A percentile compares a stretch with the other conserved stretches of the same genome.
phyloP scores from a whole-genome alignment of 306 rosid genomes.

The Vigna nakashimae region DNA sequence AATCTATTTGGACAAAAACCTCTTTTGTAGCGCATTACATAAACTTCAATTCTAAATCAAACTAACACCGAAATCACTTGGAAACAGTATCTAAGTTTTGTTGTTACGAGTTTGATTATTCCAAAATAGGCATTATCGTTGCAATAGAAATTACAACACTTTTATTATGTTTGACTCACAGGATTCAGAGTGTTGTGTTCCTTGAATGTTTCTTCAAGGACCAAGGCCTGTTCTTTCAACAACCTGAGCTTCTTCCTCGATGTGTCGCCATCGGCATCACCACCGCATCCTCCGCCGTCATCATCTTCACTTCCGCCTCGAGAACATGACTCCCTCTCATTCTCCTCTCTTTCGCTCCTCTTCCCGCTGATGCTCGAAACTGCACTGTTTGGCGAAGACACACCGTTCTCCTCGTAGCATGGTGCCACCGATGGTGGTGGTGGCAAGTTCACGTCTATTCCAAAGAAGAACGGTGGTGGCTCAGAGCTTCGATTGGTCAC shows the following conservation, averaged over 20 bases:
- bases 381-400: constrained; percentile 93
- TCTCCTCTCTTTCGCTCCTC: constrained; percentile 76
- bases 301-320: constrained; percentile 73
- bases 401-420: constrained; percentile 69
- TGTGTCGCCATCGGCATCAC: constrained; percentile 58
- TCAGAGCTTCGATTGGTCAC: constrained; percentile 64
- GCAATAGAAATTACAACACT: background rate
- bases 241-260: constrained; percentile 88
- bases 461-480: constrained; percentile 56
- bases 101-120: background rate
- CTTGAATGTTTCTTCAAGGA: constrained; percentile 90
- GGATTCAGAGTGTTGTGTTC: constrained; percentile 86
- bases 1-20: background rate
- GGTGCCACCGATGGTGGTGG: constrained; percentile 46
- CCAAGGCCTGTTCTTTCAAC: constrained; percentile 78
- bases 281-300: constrained; percentile 54
- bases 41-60: background rate
- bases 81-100: too few species aligned
- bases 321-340: constrained; percentile 70
- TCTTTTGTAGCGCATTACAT: background rate
- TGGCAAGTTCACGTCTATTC: constrained; percentile 67
- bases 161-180: constrained; percentile 56
- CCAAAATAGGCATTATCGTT: background rate
- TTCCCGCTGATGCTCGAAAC: constrained; percentile 86
- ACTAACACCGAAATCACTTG: background rate